Percentiles rank a stretch among this genome's conserved stretches.
phyloP scores from a whole-genome alignment of 768 basidiomycete genomes.

The Mycena polygramma region DNA sequence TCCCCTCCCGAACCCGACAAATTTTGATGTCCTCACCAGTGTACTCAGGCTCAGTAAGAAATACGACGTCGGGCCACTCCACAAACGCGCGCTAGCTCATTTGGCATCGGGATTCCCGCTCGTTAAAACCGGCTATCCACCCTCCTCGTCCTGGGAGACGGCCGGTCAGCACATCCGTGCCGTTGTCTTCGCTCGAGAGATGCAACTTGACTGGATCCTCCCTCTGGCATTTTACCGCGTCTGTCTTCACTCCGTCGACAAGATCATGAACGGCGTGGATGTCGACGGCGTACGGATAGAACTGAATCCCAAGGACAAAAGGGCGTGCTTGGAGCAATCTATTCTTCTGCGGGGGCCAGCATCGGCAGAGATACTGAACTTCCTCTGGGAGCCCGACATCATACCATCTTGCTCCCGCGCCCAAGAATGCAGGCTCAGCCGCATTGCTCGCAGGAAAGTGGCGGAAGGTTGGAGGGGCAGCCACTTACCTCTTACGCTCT shows the following conservation, averaged over 20 bases:
- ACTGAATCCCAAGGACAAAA: conserved; percentile 1
- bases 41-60: conserved; percentile 28
- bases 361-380: conserved; percentile 7
- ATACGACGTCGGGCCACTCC: conserved; percentile 19
- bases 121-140: background rate
- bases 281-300: background rate
- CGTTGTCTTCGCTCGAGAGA: conserved; percentile 9
- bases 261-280: conserved; percentile 9
- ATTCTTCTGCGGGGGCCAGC: background rate
- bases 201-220: conserved; percentile 16
- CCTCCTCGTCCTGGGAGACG: background rate
- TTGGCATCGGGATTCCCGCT: conserved; percentile 5
- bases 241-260: background rate
- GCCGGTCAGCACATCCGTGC: background rate
- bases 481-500: conserved; percentile 6
- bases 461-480: conserved; percentile 1
- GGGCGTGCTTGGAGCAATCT: background rate
- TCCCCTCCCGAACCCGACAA: conserved; percentile 3
- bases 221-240: conserved; percentile 21
- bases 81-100: conserved; percentile 19
- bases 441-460: background rate
- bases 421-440: background rate
- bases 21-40: conserved; percentile 3
- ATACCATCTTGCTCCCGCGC: background rate
- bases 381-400: conserved; percentile 14